Conservation (phyloP, 768 basidiomycete genomes). For the Trametes punicea region DNA sequence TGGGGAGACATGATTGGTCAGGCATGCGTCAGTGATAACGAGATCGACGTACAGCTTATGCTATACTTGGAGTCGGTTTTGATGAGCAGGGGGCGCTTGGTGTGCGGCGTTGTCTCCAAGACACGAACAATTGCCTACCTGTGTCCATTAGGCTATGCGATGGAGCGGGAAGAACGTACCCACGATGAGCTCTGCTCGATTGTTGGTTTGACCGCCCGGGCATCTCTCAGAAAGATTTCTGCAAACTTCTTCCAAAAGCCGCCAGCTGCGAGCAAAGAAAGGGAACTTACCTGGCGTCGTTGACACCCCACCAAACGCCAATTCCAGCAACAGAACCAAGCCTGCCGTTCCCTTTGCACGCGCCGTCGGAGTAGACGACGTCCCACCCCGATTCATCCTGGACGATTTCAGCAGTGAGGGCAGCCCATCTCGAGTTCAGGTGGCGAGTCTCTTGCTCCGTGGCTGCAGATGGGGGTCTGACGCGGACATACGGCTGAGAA, state of each 20-base stretch:
- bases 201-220: slow-evolving; percentile 83
- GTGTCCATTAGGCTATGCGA: neutral
- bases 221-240: slow-evolving; percentile 84
- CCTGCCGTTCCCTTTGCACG: slow-evolving; percentile 81
- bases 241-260: no score
- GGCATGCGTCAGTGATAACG: neutral
- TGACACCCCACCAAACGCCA: slow-evolving; percentile 84
- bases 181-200: slow-evolving; percentile 85
- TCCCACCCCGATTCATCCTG: slow-evolving; percentile 32
- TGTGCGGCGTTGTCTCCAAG: slow-evolving; percentile 66
- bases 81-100: slow-evolving; percentile 59
- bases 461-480: neutral
- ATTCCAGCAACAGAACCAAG: slow-evolving; percentile 67
- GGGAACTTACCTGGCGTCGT: slow-evolving; percentile 53
- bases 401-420: slow-evolving; percentile 10
- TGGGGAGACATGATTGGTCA: slow-evolving; percentile 28
- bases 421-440: slow-evolving; percentile 3
- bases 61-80: slow-evolving; percentile 86
- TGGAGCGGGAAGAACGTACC: slow-evolving; percentile 18
- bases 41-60: slow-evolving; percentile 57
- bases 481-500: neutral
- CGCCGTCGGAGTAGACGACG: slow-evolving; percentile 85
- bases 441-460: neutral
- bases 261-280: neutral
- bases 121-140: slow-evolving; percentile 78